Conservation (phyloP, 2,329 filamentous ascomycete genomes). For the Cordyceps militaris region DNA sequence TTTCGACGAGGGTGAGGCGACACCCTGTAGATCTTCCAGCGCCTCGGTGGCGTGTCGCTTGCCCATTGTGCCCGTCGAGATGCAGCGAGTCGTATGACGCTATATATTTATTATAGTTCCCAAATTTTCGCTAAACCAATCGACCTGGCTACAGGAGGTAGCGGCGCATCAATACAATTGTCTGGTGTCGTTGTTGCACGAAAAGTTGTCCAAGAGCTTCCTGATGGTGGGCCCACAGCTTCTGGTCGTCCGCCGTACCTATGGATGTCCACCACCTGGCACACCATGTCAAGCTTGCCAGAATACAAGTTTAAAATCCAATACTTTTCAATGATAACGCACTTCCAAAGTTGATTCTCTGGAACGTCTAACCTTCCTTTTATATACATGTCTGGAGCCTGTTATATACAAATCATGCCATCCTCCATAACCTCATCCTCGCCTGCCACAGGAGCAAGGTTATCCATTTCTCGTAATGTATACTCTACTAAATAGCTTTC, state of each 20-base stretch:
- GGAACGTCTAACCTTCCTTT: too few species aligned
- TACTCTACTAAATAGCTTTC: conserved; percentile 94
- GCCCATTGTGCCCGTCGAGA: conserved; percentile 26
- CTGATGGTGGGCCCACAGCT: neutral
- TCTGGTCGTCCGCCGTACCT: neutral
- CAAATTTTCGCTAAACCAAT: neutral
- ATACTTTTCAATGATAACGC: neutral
- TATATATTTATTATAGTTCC: neutral
- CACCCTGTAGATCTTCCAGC: conserved; percentile 48
- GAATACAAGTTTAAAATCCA: neutral
- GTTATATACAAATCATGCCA: conserved; percentile 20
- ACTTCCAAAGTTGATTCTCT: neutral
- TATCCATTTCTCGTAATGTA: conserved; percentile 89
- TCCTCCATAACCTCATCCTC: conserved; percentile 30
- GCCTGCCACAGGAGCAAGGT: conserved; percentile 43
- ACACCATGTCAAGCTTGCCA: too few species aligned
- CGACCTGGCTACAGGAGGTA: neutral
- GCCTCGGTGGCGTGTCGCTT: conserved; percentile 56
- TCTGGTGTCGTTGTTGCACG: neutral
- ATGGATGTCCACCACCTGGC: neutral
- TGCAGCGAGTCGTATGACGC: neutral
- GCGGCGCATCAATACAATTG: neutral
- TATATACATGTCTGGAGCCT: conserved; percentile 8
- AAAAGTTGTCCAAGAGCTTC: conserved; percentile 5
- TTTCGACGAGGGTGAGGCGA: conserved; percentile 53